These are phyloP conservation scores for Lonicera japonica DNA, from an alignment of 129 eudicot species.

Conservation along the genomic window DNA sequence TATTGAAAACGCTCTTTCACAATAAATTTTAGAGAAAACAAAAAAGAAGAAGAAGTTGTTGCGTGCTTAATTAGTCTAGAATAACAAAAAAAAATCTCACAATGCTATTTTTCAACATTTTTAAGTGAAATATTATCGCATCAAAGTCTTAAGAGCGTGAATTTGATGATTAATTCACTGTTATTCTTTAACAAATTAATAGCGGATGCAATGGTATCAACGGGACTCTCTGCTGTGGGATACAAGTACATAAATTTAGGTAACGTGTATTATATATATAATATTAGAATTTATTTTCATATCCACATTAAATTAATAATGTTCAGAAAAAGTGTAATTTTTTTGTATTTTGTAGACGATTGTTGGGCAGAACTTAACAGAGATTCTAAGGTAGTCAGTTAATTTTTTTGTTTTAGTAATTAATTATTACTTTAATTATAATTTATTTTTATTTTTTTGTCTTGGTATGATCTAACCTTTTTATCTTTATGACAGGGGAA, in stretches of 20 bases:
- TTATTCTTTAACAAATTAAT: not conserved
- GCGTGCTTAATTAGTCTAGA: too few species aligned
- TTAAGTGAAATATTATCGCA: too few species aligned
- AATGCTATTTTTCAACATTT: too few species aligned
- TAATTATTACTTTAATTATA: not conserved
- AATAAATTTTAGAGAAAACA: too few species aligned
- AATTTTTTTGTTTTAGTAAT: not conserved
- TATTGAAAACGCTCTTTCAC: too few species aligned
- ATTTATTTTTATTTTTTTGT: too few species aligned
- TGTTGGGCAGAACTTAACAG: constrained; percentile 90
- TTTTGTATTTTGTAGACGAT: constrained; percentile 51
- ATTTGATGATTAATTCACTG: not conserved
- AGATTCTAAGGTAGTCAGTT: constrained; percentile 56
- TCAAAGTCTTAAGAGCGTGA: too few species aligned
- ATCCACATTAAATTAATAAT: not conserved
- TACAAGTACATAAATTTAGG: constrained; percentile 72
- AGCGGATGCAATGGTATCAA: constrained; percentile 89
- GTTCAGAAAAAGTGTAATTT: not conserved
- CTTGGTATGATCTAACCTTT: not conserved
- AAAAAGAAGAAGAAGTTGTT: too few species aligned
- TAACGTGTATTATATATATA: constrained; percentile 6
- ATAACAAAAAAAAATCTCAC: too few species aligned
- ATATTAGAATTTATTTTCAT: not conserved
- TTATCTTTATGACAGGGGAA: constrained; percentile 51
- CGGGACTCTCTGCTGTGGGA: constrained; percentile 72